Evolutionary conservation across 257 asterid species (phyloP).

Genomic region (Solanum phureja): DNA sequence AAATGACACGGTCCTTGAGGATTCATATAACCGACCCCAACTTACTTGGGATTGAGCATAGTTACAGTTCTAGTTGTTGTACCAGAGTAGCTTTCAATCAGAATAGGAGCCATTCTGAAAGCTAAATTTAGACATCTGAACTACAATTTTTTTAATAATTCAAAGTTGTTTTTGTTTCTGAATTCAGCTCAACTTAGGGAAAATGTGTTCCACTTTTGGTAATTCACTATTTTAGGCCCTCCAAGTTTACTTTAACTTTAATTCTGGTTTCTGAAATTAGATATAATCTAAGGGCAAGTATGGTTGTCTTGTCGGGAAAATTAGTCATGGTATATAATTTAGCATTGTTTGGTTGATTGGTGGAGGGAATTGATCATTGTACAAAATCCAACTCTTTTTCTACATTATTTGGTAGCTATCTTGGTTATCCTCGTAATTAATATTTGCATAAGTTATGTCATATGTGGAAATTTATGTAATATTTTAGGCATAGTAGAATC

Average conservation of each 20-base stretch:
- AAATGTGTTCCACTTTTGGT: not conserved
- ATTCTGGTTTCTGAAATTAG: not conserved
- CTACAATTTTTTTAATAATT: not conserved
- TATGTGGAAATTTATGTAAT: not conserved
- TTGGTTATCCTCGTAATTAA: not conserved
- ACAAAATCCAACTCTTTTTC: not conserved
- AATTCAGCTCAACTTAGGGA: not conserved
- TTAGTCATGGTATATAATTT: not conserved
- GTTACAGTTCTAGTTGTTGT: not conserved
- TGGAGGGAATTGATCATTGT: not conserved
- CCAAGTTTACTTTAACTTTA: not conserved
- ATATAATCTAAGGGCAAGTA: not conserved
- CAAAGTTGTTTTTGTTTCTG: not conserved
- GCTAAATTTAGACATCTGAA: not conserved
- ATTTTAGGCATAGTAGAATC: not conserved
- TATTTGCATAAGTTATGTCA: not conserved
- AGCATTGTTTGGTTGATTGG: not conserved
- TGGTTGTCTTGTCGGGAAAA: not conserved
- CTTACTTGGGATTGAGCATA: not conserved
- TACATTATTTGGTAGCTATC: not conserved
- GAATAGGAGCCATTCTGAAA: not conserved
- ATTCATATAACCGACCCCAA: not conserved
- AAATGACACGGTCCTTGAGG: not conserved
- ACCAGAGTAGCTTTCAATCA: not conserved
- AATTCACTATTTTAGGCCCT: not conserved